phyloP scores from a whole-genome alignment of 1,284 basidiomycete species.

The Leccinum angustisporum region DNA sequence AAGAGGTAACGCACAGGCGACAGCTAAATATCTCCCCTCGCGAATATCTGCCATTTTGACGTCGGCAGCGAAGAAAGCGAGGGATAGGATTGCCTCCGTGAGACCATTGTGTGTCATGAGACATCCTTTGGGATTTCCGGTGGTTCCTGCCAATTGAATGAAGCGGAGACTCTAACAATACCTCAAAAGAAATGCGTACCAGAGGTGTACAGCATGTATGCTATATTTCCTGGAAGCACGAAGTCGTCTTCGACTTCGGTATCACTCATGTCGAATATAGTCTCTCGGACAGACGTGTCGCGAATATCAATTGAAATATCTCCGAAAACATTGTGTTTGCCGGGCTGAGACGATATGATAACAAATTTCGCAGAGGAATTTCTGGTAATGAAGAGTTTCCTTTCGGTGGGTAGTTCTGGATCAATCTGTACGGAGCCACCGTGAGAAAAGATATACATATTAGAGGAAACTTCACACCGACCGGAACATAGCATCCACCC shows the following conservation, averaged over 20 bases:
- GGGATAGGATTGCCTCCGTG: constrained; percentile 42
- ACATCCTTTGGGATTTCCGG: constrained; percentile 58
- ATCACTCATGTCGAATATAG: constrained; percentile 31
- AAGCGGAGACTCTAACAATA: not conserved
- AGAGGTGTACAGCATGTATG: constrained; percentile 56
- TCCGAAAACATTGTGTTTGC: constrained; percentile 32
- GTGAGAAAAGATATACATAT: constrained; percentile 2
- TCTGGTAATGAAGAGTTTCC: constrained; percentile 47
- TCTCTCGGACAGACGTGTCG: constrained; percentile 23
- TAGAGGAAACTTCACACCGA: constrained; percentile 34
- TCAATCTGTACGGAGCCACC: constrained; percentile 42
- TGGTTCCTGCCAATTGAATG: constrained; percentile 41
- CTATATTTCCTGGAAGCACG: constrained; percentile 37
- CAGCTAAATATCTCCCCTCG: constrained; percentile 43
- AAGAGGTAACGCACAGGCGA: constrained; percentile 40
- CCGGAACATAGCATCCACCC: constrained; percentile 56
- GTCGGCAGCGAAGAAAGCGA: constrained; percentile 41
- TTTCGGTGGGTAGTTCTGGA: constrained; percentile 49
- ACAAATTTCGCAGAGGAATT: constrained; percentile 48
- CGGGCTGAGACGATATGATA: constrained; percentile 36
- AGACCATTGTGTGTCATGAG: constrained; percentile 49
- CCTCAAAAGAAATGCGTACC: constrained; percentile 30
- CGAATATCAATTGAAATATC: constrained; percentile 35
- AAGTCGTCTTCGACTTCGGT: constrained; percentile 29
- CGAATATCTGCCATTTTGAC: constrained; percentile 38